Evolutionary conservation across 257 asterid species (phyloP), one percentile per base, ranked within the genome.

Genomic region (Vinca minor): DNA sequence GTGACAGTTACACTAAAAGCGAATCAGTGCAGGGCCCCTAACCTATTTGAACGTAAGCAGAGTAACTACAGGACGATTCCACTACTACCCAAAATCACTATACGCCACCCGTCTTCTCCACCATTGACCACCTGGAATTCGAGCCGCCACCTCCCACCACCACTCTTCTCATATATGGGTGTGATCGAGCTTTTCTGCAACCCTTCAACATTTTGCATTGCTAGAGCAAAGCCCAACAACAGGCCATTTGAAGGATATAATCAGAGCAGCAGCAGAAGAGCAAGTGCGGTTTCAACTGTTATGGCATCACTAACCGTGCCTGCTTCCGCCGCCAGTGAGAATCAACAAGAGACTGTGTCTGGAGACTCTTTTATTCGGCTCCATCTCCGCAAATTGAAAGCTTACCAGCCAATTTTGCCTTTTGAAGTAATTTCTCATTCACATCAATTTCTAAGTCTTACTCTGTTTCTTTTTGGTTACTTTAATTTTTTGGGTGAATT

Each of bases 381-480:
- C 46, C 98, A 89, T 74, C 96, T 92, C 59, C 87, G 67, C 49
- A 87, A 82, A 64, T 76, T 92, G 78, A 81, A 89, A 21, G 87
- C 97, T 5, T 89, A 89, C 66, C 97, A 92, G 71, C 88, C 97
- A 71, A 92, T 89, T 77, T 84, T 92, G 55, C 97, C 98, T 57
- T 92, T 92, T 66, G 98, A 92, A 95, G 98, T 87, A 63, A 69
- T 46, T 62, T 21, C 36, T 36, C 14, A 20, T 3, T 44, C 31
- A 28, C 20, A 42, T 58, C 20, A 44, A 44, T 17, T 44, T 15
- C n/a, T n/a, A n/a, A 44, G 8, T 59, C 5, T 46, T 53, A 29
- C 28, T 4, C 0, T 25, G 14, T 32, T 44, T 25, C 38, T 9
- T n/a, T 31, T 11, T 44, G 6, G 29, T 36, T 45, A 23, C n/a